Conservation (phyloP, 2,329 filamentous ascomycete genomes). For the Macrophomina phaseolina region DNA sequence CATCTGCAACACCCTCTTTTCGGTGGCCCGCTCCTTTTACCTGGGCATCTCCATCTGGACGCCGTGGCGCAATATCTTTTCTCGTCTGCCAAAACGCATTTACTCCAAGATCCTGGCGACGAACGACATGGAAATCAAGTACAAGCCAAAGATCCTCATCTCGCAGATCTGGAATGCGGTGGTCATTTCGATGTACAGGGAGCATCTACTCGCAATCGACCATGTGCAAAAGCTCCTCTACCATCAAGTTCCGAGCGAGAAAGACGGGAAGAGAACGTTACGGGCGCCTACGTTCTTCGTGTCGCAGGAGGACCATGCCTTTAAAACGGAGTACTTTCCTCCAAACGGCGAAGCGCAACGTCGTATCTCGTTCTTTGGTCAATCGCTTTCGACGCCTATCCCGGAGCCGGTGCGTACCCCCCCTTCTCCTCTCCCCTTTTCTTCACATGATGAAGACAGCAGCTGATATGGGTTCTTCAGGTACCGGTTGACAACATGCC, state of each 20-base stretch:
- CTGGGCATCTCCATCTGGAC: slow-evolving; percentile 98
- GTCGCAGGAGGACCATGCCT: slow-evolving; percentile 98
- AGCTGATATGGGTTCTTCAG: not conserved
- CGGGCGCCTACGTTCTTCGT: slow-evolving; percentile 98
- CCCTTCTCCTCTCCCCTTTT: not conserved
- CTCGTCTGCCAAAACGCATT: slow-evolving; percentile 95
- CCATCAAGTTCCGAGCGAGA: slow-evolving; percentile 97
- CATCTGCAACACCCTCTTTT: slow-evolving; percentile 89
- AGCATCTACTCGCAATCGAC: slow-evolving; percentile 95
- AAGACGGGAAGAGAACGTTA: slow-evolving; percentile 95
- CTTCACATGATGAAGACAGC: not conserved
- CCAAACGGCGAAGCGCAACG: slow-evolving; percentile 92
- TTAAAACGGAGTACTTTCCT: slow-evolving; percentile 99
- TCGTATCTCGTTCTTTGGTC: slow-evolving; percentile 98
- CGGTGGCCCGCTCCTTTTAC: slow-evolving; percentile 94
- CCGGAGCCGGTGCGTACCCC: slow-evolving; percentile 74
- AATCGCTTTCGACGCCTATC: slow-evolving; percentile 95
- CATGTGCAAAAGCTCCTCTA: slow-evolving; percentile 98
- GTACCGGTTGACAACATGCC: slow-evolving; percentile 97
- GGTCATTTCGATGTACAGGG: slow-evolving; percentile 99
- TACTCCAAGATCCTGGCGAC: slow-evolving; percentile 98
- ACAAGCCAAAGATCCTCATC: slow-evolving; percentile 98
- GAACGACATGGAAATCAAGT: slow-evolving; percentile 99
- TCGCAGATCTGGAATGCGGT: slow-evolving; percentile 99
- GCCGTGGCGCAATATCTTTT: slow-evolving; percentile 98